A percentile compares a stretch with the other conserved stretches of the same genome.
phyloP scores from a whole-genome alignment of 139 green algal species.

The Parachlorella kessleri region DNA sequence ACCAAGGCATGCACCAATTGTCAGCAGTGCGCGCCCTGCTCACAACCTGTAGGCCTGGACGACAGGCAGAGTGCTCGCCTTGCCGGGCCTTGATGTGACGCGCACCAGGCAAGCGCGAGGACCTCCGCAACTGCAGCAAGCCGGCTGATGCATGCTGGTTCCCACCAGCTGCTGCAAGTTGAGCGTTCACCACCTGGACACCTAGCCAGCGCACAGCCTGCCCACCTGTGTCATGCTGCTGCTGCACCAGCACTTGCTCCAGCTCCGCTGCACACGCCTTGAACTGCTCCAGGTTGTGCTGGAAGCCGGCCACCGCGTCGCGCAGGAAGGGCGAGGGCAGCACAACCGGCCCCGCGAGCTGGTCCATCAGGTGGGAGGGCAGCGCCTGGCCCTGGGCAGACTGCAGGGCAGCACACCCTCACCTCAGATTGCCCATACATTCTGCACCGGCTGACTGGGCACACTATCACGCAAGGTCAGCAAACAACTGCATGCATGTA shows the following conservation, averaged over 20 bases:
- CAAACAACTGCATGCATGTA: background rate
- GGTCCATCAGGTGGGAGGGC: conserved; percentile 17
- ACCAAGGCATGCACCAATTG: background rate
- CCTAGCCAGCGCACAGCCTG: background rate
- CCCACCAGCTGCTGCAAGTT: background rate
- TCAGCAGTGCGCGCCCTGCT: too few species aligned
- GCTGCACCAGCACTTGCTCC: conserved; percentile 29
- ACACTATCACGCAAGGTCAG: background rate
- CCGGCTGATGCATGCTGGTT: background rate
- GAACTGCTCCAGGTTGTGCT: conserved; percentile 30
- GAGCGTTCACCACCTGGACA: conserved; percentile 13
- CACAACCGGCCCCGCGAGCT: conserved; percentile 18
- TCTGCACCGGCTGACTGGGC: background rate
- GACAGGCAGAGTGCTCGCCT: too few species aligned
- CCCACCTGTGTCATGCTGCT: background rate
- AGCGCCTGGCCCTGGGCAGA: conserved; percentile 1
- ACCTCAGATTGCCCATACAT: too few species aligned
- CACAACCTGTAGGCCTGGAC: too few species aligned
- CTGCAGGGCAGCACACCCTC: too few species aligned
- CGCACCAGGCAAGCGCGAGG: too few species aligned
- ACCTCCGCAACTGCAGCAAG: background rate
- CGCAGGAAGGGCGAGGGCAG: conserved; percentile 39
- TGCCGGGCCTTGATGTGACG: too few species aligned
- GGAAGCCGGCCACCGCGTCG: conserved; percentile 33
- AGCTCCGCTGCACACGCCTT: conserved; percentile 31